These are phyloP conservation scores for Dothiorella sarmentorum DNA, from an alignment of 2,329 filamentous ascomycete genomes.

Conservation along the genomic window DNA sequence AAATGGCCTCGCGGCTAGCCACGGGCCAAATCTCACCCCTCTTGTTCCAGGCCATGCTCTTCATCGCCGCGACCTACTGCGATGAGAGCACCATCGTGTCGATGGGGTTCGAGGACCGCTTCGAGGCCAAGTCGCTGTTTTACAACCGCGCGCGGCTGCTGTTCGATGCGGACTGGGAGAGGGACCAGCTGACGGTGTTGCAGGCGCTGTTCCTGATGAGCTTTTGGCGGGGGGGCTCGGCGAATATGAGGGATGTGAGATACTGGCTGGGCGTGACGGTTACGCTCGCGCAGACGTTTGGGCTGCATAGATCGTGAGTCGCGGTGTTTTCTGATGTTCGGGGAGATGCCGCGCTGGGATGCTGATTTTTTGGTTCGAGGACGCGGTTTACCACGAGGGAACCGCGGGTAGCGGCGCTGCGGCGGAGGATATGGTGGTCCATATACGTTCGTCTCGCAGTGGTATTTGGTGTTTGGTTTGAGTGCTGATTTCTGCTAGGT, in stretches of 20 bases:
- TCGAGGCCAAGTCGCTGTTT: conserved; percentile 49
- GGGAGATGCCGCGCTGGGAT: conserved; percentile 19
- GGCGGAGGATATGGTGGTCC: conserved; percentile 54
- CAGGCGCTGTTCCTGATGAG: conserved; percentile 55
- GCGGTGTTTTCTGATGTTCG: conserved; percentile 11
- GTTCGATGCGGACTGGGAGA: conserved; percentile 54
- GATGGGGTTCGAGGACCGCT: conserved; percentile 48
- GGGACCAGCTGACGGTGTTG: conserved; percentile 48
- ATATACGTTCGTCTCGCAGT: conserved; percentile 44
- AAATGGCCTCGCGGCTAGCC: conserved; percentile 41
- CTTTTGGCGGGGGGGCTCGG: conserved; percentile 52
- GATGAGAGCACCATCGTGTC: conserved; percentile 44
- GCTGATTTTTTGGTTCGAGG: conserved; percentile 26
- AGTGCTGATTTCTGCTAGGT: conserved; percentile 30
- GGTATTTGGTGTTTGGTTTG: conserved; percentile 19
- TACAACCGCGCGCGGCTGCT: conserved; percentile 52
- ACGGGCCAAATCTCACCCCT: conserved; percentile 47
- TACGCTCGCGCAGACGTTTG: conserved; percentile 50
- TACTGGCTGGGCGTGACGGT: conserved; percentile 47
- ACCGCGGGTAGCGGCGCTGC: conserved; percentile 36
- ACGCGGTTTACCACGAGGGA: conserved; percentile 26
- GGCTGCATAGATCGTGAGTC: conserved; percentile 39
- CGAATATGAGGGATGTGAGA: conserved; percentile 31
- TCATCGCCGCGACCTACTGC: conserved; percentile 54
- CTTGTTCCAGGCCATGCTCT: conserved; percentile 53